phyloP scores from a whole-genome alignment of 1,284 basidiomycete species.

The Malassezia sympodialis region DNA sequence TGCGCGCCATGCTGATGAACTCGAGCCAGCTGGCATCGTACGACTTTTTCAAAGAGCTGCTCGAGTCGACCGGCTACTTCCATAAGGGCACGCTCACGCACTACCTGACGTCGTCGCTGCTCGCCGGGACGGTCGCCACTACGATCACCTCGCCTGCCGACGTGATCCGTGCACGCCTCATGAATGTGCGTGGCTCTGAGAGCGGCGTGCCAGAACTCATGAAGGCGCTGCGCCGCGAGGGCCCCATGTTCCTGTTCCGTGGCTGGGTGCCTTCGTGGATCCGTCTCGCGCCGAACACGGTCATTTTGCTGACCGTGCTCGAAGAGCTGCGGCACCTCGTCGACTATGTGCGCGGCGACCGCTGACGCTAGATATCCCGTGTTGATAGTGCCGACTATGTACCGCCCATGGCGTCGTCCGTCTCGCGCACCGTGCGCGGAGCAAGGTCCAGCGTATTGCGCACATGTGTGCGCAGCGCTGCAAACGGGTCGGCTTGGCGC shows the following conservation, averaged over 20 bases:
- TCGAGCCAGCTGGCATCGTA: slow-evolving; percentile 49
- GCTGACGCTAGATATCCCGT: background rate
- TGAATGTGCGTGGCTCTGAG: slow-evolving; percentile 41
- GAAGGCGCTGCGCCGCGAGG: slow-evolving; percentile 43
- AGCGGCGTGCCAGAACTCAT: slow-evolving; percentile 26
- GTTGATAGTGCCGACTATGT: background rate
- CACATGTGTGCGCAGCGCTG: slow-evolving; percentile 36
- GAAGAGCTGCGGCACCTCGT: slow-evolving; percentile 37
- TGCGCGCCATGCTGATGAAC: slow-evolving; percentile 54
- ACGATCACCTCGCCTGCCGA: slow-evolving; percentile 44
- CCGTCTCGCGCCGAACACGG: slow-evolving; percentile 41
- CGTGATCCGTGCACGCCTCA: slow-evolving; percentile 53
- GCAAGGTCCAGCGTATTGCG: slow-evolving; percentile 28
- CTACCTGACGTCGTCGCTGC: slow-evolving; percentile 50
- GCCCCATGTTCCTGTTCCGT: slow-evolving; percentile 53
- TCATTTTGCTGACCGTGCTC: slow-evolving; percentile 42
- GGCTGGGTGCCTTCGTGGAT: slow-evolving; percentile 55
- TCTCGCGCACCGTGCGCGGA: background rate
- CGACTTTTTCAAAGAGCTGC: slow-evolving; percentile 52
- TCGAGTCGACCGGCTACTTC: slow-evolving; percentile 49
- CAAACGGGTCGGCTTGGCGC: slow-evolving; percentile 33
- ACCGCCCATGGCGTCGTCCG: slow-evolving; percentile 2
- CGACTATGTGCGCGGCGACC: slow-evolving; percentile 21
- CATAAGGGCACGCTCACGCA: slow-evolving; percentile 52
- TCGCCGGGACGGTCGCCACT: slow-evolving; percentile 54